Evolutionary conservation across 1,284 basidiomycete genomes (phyloP).

Genomic region (Naganishia sp.): DNA sequence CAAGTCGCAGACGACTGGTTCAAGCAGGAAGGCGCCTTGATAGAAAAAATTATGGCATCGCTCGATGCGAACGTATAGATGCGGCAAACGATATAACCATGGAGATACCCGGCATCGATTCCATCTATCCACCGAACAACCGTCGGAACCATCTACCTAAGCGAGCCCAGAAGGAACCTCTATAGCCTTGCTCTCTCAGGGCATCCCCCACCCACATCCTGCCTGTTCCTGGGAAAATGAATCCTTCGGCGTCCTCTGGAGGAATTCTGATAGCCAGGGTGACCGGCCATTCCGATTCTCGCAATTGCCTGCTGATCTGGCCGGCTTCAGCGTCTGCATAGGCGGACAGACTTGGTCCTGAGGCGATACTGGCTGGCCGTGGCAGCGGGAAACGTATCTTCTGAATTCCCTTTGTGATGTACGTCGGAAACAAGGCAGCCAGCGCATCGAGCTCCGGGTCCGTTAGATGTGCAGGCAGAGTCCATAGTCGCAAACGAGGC

Average conservation of each 20-base stretch:
- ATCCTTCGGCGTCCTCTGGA: slow-evolving; percentile 41
- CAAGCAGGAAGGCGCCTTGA: slow-evolving; percentile 60
- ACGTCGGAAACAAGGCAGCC: slow-evolving; percentile 41
- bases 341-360: slow-evolving; percentile 35
- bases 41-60: slow-evolving; percentile 55
- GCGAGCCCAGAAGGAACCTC: slow-evolving; percentile 44
- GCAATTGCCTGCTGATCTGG: slow-evolving; percentile 29
- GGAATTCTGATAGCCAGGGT: slow-evolving; percentile 38
- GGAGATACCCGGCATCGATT: neutral
- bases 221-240: slow-evolving; percentile 47
- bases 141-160: slow-evolving; percentile 47
- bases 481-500: slow-evolving; percentile 48
- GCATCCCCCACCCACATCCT: slow-evolving; percentile 45
- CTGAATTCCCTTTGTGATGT: slow-evolving; percentile 33
- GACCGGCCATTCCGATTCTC: slow-evolving; percentile 29
- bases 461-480: slow-evolving; percentile 46
- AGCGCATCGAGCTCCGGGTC: slow-evolving; percentile 46
- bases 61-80: slow-evolving; percentile 11
- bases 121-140: slow-evolving; percentile 37
- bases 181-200: slow-evolving; percentile 40
- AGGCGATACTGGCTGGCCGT: slow-evolving; percentile 29
- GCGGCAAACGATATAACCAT: slow-evolving; percentile 8
- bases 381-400: slow-evolving; percentile 43
- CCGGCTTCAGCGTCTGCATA: slow-evolving; percentile 36
- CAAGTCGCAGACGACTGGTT: slow-evolving; percentile 65